Conservation (phyloP, 768 basidiomycete genomes). For the Mycena maculata region DNA sequence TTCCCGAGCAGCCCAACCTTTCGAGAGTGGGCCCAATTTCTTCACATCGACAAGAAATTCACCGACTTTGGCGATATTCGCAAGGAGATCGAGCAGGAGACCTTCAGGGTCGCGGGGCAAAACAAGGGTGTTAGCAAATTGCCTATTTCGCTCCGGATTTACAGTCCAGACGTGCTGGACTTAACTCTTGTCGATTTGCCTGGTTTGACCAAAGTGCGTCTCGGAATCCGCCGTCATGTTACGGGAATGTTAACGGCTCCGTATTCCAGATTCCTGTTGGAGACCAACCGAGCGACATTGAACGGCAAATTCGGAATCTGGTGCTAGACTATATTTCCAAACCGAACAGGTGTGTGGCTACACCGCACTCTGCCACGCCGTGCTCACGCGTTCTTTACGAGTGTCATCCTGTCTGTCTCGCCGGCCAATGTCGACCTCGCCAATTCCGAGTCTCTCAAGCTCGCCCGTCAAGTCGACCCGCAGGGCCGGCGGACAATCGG, state of each 20-base stretch:
- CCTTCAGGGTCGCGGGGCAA: conserved; percentile 96
- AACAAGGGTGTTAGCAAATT: conserved; percentile 98
- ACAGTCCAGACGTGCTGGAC: conserved; percentile 95
- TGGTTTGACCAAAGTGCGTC: conserved; percentile 90
- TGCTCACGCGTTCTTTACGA: conserved; percentile 42
- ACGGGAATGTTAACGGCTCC: not conserved
- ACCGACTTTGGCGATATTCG: conserved; percentile 96
- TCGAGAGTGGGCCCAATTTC: conserved; percentile 96
- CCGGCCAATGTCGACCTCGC: conserved; percentile 98
- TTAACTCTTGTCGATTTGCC: conserved; percentile 97
- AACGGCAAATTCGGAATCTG: conserved; percentile 93
- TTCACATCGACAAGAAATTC: conserved; percentile 95
- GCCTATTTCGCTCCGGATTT: conserved; percentile 95
- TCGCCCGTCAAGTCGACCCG: conserved; percentile 94
- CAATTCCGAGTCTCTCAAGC: conserved; percentile 97
- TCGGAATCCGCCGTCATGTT: not conserved
- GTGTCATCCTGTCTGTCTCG: conserved; percentile 96
- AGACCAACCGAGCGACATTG: conserved; percentile 98
- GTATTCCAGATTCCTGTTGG: conserved; percentile 86
- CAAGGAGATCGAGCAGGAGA: conserved; percentile 98
- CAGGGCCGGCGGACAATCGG: conserved; percentile 97
- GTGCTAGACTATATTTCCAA: conserved; percentile 97
- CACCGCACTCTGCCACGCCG: not conserved
- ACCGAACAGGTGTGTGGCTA: conserved; percentile 82
- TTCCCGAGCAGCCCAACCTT: conserved; percentile 60